Percentiles rank a stretch among this genome's conserved stretches.
Conservation (phyloP, 257 asterid species). For the Eucommia ulmoides region DNA sequence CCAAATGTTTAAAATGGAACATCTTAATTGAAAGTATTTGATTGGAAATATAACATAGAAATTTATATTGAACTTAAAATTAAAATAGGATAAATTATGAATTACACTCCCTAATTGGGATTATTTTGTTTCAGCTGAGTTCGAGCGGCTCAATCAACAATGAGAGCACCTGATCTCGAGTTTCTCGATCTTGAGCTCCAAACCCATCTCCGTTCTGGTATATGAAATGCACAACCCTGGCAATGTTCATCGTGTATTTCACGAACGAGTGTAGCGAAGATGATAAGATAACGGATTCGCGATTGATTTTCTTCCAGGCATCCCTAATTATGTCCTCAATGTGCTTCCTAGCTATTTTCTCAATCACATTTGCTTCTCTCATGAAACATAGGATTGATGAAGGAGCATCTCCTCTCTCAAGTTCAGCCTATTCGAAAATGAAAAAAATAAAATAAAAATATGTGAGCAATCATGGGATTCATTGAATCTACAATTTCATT, state of each 20-base stretch:
- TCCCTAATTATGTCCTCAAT: constrained; percentile 10
- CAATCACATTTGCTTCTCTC: constrained; percentile 34
- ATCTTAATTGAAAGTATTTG: no score
- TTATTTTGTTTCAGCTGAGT: constrained; percentile 1
- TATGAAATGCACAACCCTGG: constrained; percentile 35
- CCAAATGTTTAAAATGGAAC: no score
- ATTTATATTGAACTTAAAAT: no score
- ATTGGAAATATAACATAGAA: no score
- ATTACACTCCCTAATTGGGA: no score
- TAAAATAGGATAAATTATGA: no score
- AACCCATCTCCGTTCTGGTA: constrained; percentile 57
- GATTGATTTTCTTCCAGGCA: constrained; percentile 39
- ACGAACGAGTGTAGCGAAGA: constrained; percentile 6
- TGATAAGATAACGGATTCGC: no score
- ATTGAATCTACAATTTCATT: no score
- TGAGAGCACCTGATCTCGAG: constrained; percentile 27
- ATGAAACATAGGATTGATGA: constrained; percentile 50
- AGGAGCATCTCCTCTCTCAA: constrained; percentile 52
- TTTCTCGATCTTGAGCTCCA: constrained; percentile 36
- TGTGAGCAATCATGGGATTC: no score
- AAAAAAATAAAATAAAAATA: no score
- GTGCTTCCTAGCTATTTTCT: constrained; percentile 29
- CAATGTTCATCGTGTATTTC: constrained; percentile 24
- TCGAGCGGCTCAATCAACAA: constrained; percentile 32
- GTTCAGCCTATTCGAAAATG: constrained; percentile 47